Evolutionary conservation across 1,139 yeast species (phyloP).

Genomic region (Citeromyces hawaiiensis): DNA sequence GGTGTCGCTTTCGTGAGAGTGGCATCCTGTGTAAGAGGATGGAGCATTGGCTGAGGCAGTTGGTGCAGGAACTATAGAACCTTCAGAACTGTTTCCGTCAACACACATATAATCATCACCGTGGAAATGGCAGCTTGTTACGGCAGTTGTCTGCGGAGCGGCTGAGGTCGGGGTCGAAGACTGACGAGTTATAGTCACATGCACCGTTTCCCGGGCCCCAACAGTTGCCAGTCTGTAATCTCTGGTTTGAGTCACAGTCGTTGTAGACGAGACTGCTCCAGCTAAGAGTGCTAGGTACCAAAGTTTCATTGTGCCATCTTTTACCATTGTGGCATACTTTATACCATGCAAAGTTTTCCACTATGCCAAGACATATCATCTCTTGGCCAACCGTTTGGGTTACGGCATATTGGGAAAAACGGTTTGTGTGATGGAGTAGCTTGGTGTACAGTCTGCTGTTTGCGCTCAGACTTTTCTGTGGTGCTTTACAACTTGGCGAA

Average conservation of each 20-base stretch:
- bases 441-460: too few species aligned
- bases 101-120: conserved; percentile 16
- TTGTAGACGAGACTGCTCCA: background rate
- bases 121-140: conserved; percentile 21
- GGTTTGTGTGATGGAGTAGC: too few species aligned
- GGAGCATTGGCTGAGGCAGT: conserved; percentile 13
- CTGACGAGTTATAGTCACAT: background rate
- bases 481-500: too few species aligned
- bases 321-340: too few species aligned
- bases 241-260: conserved; percentile 1
- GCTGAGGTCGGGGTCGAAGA: background rate
- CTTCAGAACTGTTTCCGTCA: conserved; percentile 19
- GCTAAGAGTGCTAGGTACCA: background rate
- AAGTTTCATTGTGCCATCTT: background rate
- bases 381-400: too few species aligned
- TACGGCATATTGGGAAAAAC: too few species aligned
- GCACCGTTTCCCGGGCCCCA: background rate
- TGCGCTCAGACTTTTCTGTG: too few species aligned
- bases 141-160: conserved; percentile 7
- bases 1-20: conserved; percentile 16
- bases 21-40: conserved; percentile 18
- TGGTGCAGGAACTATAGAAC: conserved; percentile 19
- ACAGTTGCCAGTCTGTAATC: background rate
- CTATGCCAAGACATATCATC: too few species aligned
- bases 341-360: too few species aligned